Percentiles rank a stretch among this genome's conserved stretches.
Conservation (phyloP, 2,329 filamentous ascomycete species). For the Cladosporium sphaerospermum region DNA sequence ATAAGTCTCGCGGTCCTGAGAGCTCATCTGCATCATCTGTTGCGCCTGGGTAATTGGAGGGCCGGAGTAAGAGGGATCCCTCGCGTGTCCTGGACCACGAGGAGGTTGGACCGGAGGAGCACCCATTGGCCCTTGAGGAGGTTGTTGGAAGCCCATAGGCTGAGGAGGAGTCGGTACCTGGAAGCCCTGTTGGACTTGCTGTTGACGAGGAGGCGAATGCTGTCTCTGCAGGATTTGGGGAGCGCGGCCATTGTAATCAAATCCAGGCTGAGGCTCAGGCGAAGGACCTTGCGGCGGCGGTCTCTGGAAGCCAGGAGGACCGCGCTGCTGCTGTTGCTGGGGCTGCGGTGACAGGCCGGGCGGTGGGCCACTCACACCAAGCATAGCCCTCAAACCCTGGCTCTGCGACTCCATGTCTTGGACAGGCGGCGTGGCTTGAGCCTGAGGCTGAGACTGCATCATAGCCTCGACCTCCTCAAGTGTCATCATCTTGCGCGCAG, state of each 20-base stretch:
- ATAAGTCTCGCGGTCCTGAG: constrained; percentile 77
- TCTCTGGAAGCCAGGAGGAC: constrained; percentile 44
- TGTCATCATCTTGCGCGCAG: constrained; percentile 77
- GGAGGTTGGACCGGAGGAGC: constrained; percentile 30
- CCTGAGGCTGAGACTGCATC: constrained; percentile 63
- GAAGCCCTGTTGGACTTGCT: constrained; percentile 20
- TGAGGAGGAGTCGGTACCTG: constrained; percentile 17
- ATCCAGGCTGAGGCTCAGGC: constrained; percentile 31
- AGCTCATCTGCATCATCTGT: constrained; percentile 69
- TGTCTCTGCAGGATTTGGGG: constrained; percentile 37
- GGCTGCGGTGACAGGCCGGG: constrained; percentile 17
- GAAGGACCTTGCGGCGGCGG: constrained; percentile 34
- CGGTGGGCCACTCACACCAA: constrained; percentile 23
- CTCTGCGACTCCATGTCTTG: constrained; percentile 24
- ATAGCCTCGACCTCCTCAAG: constrained; percentile 94
- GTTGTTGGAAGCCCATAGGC: constrained; percentile 22
- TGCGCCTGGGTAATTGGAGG: constrained; percentile 61
- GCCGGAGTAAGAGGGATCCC: constrained; percentile 44
- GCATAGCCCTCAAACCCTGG: constrained; percentile 30
- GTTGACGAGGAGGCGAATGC: constrained; percentile 18
- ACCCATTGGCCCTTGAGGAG: constrained; percentile 16
- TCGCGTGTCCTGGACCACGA: constrained; percentile 28
- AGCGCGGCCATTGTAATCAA: constrained; percentile 35
- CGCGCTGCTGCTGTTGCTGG: constrained; percentile 27
- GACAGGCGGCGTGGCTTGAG: constrained; percentile 13